These are phyloP conservation scores for Breynia disticha DNA, from an alignment of 441 rosid genomes.

Conservation along the genomic window DNA sequence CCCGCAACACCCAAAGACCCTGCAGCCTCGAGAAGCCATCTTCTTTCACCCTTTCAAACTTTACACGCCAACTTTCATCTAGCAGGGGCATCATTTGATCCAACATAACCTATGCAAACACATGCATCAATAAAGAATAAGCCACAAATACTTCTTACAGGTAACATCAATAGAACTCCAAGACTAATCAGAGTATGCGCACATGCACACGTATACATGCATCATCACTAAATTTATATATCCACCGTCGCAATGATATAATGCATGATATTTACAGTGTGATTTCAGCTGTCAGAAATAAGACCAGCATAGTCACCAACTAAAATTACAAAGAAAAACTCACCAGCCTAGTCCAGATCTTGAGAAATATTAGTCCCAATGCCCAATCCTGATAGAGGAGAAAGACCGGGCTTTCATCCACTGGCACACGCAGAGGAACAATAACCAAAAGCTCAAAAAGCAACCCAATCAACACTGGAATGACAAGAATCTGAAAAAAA, in stretches of 20 bases:
- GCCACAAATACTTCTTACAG: background rate
- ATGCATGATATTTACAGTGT: background rate
- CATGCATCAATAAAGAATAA: background rate
- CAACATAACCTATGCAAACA: conserved; percentile 62
- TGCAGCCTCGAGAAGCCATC: conserved; percentile 91
- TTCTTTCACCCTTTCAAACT: conserved; percentile 87
- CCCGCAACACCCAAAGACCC: conserved; percentile 84
- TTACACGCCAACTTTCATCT: conserved; percentile 78
- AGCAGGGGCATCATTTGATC: conserved; percentile 96
- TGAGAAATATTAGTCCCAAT: conserved; percentile 84
- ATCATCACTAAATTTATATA: too few species aligned
- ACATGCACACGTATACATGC: too few species aligned
- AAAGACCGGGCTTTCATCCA: conserved; percentile 96
- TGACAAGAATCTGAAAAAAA: conserved; percentile 55
- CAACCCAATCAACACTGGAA: conserved; percentile 87
- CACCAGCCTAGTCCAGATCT: conserved; percentile 95
- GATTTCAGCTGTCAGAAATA: background rate
- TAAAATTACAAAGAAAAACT: conserved; percentile 17
- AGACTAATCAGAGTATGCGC: too few species aligned
- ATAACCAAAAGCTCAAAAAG: conserved; percentile 93
- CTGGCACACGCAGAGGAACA: conserved; percentile 98
- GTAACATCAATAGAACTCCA: background rate
- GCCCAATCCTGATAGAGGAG: conserved; percentile 99
- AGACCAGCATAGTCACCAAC: background rate
- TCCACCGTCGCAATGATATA: too few species aligned